Evolutionary conservation across 2,329 filamentous ascomycete species (phyloP).

Genomic region (Fusarium xylarioides): DNA sequence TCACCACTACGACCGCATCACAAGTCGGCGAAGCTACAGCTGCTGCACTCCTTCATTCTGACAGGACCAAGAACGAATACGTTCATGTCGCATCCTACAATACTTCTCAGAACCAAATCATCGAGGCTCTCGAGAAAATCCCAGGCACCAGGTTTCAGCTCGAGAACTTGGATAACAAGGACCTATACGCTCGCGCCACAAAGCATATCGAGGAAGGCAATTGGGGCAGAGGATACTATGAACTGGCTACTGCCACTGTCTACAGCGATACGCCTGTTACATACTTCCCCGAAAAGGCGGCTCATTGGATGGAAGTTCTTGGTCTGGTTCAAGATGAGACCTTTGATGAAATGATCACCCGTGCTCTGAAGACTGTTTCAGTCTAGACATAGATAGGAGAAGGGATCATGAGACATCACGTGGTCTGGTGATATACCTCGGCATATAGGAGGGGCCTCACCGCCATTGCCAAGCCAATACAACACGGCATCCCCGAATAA

Average conservation of each 20-base stretch:
- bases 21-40: conserved; percentile 12
- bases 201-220: neutral
- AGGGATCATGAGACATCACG: neutral
- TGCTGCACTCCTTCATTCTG: neutral
- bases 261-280: conserved; percentile 1
- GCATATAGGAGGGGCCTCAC: neutral
- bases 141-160: neutral
- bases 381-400: neutral
- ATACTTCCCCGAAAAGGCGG: neutral
- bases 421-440: neutral
- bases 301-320: neutral
- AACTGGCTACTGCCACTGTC: neutral
- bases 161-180: neutral
- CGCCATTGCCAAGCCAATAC: neutral
- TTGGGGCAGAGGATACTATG: conserved; percentile 8
- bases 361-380: neutral
- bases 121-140: neutral
- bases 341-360: conserved; percentile 9
- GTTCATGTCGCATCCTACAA: conserved; percentile 1
- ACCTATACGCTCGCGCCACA: neutral
- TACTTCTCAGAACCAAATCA: neutral
- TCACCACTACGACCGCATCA: conserved; percentile 1
- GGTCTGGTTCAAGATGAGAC: neutral
- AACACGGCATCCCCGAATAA: neutral
- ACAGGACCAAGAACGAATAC: neutral